Evolutionary conservation across 2,329 filamentous ascomycete genomes (phyloP).

Genomic region (Aureobasidium namibiae): DNA sequence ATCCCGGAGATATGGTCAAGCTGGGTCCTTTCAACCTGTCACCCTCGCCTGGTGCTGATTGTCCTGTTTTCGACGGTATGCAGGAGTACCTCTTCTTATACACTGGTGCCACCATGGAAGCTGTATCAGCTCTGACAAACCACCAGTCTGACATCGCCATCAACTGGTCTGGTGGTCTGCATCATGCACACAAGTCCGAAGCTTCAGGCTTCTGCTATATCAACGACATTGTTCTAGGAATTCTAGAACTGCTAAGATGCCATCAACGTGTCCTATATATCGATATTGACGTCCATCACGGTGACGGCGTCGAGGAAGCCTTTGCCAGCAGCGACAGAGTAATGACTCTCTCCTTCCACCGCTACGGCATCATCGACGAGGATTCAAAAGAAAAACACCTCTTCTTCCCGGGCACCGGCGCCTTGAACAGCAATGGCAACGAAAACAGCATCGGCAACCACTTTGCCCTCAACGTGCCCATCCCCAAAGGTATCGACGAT

Average conservation of each 20-base stretch:
- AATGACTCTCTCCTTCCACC: constrained; percentile 92
- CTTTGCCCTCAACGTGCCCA: constrained; percentile 61
- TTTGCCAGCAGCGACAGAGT: constrained; percentile 86
- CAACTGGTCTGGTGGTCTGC: constrained; percentile 93
- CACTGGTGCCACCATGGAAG: constrained; percentile 81
- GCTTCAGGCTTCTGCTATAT: constrained; percentile 97
- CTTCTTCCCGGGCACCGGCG: constrained; percentile 62
- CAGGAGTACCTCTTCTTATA: constrained; percentile 95
- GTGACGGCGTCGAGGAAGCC: constrained; percentile 83
- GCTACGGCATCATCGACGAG: constrained; percentile 56
- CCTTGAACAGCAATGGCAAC: constrained; percentile 55
- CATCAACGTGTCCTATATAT: constrained; percentile 87
- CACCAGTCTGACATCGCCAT: constrained; percentile 90
- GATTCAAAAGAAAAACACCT: constrained; percentile 50
- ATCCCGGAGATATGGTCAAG: constrained; percentile 35
- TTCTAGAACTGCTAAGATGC: constrained; percentile 75
- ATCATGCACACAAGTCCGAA: constrained; percentile 91
- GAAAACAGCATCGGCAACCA: constrained; percentile 71
- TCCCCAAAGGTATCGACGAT: constrained; percentile 61
- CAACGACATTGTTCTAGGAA: constrained; percentile 94
- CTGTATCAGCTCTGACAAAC: constrained; percentile 78
- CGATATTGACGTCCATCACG: constrained; percentile 88
- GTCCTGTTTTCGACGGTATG: constrained; percentile 90
- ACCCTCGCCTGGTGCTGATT: constrained; percentile 63
- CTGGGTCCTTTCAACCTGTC: constrained; percentile 64